Percentiles rank a stretch among this genome's conserved stretches.
These are phyloP conservation scores for Diplodia corticola DNA, from an alignment of 2,329 filamentous ascomycete genomes.

Conservation along the genomic window DNA sequence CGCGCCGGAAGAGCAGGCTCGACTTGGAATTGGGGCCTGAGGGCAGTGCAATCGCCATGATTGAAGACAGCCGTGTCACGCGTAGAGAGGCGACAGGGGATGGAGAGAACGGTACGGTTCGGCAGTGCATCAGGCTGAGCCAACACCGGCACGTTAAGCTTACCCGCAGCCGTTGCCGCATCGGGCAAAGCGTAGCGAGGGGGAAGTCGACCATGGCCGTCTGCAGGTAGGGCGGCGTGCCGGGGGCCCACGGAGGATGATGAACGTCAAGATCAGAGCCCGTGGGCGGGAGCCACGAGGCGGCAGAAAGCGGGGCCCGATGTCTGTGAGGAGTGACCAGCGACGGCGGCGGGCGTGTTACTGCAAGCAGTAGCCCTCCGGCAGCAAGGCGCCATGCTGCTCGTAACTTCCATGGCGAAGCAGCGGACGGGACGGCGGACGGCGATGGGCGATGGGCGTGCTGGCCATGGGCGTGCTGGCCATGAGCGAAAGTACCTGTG, in stretches of 20 bases:
- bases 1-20: neutral
- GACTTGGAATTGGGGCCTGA: neutral
- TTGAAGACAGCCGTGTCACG: neutral
- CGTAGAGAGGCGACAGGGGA: neutral
- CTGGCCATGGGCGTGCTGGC: neutral
- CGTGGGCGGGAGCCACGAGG: neutral
- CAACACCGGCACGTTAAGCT: conserved; percentile 4
- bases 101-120: neutral
- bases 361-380: neutral
- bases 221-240: neutral
- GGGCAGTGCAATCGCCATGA: neutral
- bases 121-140: neutral
- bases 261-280: neutral
- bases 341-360: neutral
- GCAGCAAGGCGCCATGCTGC: neutral
- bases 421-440: neutral
- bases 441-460: no score
- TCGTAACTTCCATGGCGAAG: neutral
- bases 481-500: no score
- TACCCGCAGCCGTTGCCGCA: conserved; percentile 1
- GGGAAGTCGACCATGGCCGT: neutral
- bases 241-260: neutral
- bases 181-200: conserved; percentile 2
- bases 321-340: neutral
- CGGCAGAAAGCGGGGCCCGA: no score